phyloP scores from a whole-genome alignment of 805 yeast species.

The Candida multigemmis region DNA sequence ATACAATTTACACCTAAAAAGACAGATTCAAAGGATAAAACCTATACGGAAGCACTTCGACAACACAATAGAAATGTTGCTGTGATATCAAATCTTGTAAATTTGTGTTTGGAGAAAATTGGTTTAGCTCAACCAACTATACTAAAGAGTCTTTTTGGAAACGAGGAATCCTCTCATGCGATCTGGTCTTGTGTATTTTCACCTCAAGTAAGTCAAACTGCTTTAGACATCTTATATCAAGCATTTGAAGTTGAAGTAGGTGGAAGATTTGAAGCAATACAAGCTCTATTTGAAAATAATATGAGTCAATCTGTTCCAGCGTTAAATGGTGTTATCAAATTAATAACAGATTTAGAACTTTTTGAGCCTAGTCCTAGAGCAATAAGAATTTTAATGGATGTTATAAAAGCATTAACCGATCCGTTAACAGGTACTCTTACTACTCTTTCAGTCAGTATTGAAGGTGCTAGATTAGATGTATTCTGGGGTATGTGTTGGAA shows the following conservation, averaged over 20 bases:
- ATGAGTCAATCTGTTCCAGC: conserved; percentile 40
- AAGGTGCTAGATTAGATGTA: conserved; percentile 17
- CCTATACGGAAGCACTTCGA: conserved; percentile 12
- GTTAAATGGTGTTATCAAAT: conserved; percentile 34
- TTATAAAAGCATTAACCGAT: conserved; percentile 52
- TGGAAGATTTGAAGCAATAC: conserved; percentile 73
- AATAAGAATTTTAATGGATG: conserved; percentile 67
- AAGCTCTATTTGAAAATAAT: conserved; percentile 36
- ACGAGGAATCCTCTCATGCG: conserved; percentile 40
- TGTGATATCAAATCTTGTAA: conserved; percentile 10
- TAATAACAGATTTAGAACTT: conserved; percentile 37
- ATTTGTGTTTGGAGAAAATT: conserved; percentile 18
- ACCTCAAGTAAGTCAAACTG: conserved; percentile 57
- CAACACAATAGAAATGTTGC: conserved; percentile 23
- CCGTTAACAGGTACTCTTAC: conserved; percentile 52
- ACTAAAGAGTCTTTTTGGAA: conserved; percentile 14
- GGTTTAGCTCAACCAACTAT: conserved; percentile 19
- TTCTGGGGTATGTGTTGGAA: conserved; percentile 73
- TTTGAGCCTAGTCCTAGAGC: conserved; percentile 73
- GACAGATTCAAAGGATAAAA: conserved; percentile 8
- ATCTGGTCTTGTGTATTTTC: conserved; percentile 72
- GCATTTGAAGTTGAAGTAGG: conserved; percentile 54
- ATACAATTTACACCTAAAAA: conserved; percentile 4
- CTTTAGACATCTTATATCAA: conserved; percentile 65
- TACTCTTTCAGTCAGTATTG: conserved; percentile 5